These are phyloP conservation scores for Gaultheria prostrata DNA, from an alignment of 148 eudicot genomes.

Conservation along the genomic window DNA sequence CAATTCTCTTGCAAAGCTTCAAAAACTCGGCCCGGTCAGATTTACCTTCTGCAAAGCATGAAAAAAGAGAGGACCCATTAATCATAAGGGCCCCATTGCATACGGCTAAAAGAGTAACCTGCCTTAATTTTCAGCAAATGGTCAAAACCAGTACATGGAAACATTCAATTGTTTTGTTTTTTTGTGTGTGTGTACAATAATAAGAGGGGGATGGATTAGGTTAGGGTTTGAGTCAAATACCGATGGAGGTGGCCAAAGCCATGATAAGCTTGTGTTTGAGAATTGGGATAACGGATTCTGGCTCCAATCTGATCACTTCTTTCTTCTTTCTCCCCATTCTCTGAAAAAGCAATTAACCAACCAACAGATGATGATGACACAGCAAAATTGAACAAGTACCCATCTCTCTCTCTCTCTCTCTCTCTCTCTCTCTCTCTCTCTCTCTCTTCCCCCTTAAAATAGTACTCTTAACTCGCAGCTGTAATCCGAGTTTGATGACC, in stretches of 20 bases:
- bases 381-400: background rate
- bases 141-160: background rate
- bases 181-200: too few relatives aligned
- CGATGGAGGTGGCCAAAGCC: slow-evolving; percentile 68
- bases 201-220: background rate
- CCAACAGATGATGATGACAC: background rate
- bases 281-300: slow-evolving; percentile 74
- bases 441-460: background rate
- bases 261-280: slow-evolving; percentile 64
- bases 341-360: background rate
- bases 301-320: slow-evolving; percentile 68
- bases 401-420: background rate
- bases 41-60: slow-evolving; percentile 49
- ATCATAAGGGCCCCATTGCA: background rate
- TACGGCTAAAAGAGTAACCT: background rate
- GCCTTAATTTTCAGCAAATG: background rate
- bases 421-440: background rate
- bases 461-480: background rate
- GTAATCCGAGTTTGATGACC: slow-evolving; percentile 9
- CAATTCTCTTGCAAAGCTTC: slow-evolving; percentile 82
- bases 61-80: background rate
- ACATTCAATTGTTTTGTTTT: background rate
- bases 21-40: slow-evolving; percentile 66
- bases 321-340: slow-evolving; percentile 27
- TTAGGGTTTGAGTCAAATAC: slow-evolving; percentile 22